phyloP scores from a whole-genome alignment of 2,329 filamentous ascomycete species.

The Xylaria sp. region DNA sequence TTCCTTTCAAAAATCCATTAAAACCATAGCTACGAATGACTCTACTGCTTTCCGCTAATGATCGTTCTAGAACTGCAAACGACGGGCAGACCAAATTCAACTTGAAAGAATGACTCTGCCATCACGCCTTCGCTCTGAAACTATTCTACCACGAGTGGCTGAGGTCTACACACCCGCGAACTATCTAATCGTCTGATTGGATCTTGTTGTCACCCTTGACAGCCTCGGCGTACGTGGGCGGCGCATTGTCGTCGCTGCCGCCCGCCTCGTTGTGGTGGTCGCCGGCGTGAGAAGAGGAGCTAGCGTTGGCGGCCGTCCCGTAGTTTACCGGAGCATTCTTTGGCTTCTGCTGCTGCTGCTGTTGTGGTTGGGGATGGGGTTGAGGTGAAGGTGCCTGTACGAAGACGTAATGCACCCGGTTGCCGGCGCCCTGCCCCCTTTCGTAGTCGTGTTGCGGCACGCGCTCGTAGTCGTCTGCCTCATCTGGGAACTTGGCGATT shows the following conservation, averaged over 20 bases:
- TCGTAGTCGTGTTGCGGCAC: conserved; percentile 64
- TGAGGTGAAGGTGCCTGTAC: conserved; percentile 56
- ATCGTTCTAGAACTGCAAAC: background rate
- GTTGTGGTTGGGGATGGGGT: conserved; percentile 43
- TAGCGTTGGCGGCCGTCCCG: conserved; percentile 51
- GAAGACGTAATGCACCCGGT: conserved; percentile 78
- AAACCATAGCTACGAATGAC: background rate
- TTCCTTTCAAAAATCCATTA: background rate
- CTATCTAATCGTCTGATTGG: conserved; percentile 66
- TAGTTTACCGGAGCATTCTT: conserved; percentile 54
- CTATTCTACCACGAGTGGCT: background rate
- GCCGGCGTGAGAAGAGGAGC: conserved; percentile 40
- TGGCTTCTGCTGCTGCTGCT: conserved; percentile 48
- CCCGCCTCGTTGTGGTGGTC: conserved; percentile 24
- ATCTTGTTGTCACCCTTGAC: conserved; percentile 92
- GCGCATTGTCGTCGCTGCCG: conserved; percentile 54
- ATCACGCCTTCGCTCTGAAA: background rate
- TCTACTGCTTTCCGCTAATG: background rate
- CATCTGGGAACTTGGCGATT: conserved; percentile 88
- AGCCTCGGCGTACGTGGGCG: conserved; percentile 90
- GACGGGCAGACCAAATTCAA: background rate
- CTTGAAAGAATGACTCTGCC: background rate
- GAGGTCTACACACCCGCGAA: background rate
- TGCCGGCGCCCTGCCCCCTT: conserved; percentile 50
- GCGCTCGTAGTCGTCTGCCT: conserved; percentile 73